A percentile compares a stretch with the other conserved stretches of the same genome.
Evolutionary conservation across 2,329 filamentous ascomycete genomes (phyloP).

Genomic region (Ceratocystiopsis sp.): DNA sequence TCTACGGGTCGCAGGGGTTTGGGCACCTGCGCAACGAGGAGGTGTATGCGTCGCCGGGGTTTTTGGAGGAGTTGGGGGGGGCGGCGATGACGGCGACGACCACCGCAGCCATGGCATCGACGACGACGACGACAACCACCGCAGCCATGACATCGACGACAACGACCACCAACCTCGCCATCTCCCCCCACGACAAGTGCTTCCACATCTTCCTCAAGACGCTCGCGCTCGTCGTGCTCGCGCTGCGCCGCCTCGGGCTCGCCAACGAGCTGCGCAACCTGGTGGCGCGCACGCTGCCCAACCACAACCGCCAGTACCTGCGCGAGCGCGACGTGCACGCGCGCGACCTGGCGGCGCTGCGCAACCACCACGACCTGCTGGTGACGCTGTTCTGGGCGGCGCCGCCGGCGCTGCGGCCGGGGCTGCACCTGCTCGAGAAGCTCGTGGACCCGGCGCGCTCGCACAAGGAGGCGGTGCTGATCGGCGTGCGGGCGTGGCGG

Average conservation of each 20-base stretch:
- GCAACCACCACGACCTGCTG: slow-evolving; percentile 53
- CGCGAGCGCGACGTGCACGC: slow-evolving; percentile 44
- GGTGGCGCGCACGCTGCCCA: slow-evolving; percentile 43
- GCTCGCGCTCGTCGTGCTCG: slow-evolving; percentile 37
- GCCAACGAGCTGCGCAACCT: slow-evolving; percentile 44
- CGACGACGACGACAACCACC: too few species aligned
- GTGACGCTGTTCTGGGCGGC: slow-evolving; percentile 50
- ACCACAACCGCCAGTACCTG: slow-evolving; percentile 46
- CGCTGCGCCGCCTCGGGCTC: slow-evolving; percentile 28
- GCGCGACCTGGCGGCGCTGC: slow-evolving; percentile 43
- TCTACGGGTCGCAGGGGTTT: slow-evolving; percentile 45
- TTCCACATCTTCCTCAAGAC: slow-evolving; percentile 54
- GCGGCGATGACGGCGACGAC: too few species aligned
- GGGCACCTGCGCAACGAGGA: slow-evolving; percentile 49
- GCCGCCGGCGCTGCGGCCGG: slow-evolving; percentile 35
- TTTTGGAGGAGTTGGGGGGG: slow-evolving; percentile 35
- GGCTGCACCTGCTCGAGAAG: slow-evolving; percentile 36
- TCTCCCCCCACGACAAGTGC: slow-evolving; percentile 40
- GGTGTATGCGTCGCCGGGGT: slow-evolving; percentile 40
- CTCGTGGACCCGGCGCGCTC: slow-evolving; percentile 42
- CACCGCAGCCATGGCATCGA: too few species aligned
- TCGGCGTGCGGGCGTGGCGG: slow-evolving; percentile 45
- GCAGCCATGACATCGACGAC: too few species aligned
- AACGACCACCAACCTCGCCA: not conserved
- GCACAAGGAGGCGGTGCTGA: slow-evolving; percentile 49